Evolutionary conservation across 257 asterid species (phyloP), one percentile per base, ranked within the genome.

Genomic region (Fraxinus pennsylvanica): DNA sequence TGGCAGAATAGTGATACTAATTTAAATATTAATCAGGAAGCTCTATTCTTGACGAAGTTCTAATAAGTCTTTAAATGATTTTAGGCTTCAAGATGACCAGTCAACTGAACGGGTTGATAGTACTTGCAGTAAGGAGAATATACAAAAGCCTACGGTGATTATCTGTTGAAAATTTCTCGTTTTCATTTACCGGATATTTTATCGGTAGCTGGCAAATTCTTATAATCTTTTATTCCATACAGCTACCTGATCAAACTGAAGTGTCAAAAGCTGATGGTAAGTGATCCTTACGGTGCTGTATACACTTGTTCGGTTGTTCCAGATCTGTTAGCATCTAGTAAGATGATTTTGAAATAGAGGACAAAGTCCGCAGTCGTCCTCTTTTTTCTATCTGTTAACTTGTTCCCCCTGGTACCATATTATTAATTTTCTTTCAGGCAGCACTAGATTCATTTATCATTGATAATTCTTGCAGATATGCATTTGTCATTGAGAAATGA

Each of bases 191-290:
- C 25, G 25, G 36, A 75, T 72, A 69, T 79, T 75, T 67, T 54
- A 17, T 72, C 29, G n/a, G 38, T 72, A 63, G 68, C 76, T 43
- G 65, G 35, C 39, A 41, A 76, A 77, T 29, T 33, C 70, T 74
- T 70, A 67, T 76, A 6, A 17, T 25, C 29, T 2, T 54, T 47
- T 72, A 82, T 79, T 77, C 39, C 30, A 12, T 84, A 82, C 91
- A 95, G 99, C 85, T 68, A 52, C 76, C 78, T 65, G 87, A 87
- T 71, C 87, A 74, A 27, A 71, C 86, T 75, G 87, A 68, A 68
- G 78, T 76, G 52, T 86, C 92, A 72, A 89, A 91, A 81, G 74
- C 85, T 76, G 93, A 85, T 71, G 96, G 98, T 95, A 84, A 89
- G 96, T 87, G 30, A 43, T 36, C 47, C 76, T 76, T 83, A 47